Conservation (phyloP, 2,329 filamentous ascomycete genomes). For the Dothiorella sarmentorum region DNA sequence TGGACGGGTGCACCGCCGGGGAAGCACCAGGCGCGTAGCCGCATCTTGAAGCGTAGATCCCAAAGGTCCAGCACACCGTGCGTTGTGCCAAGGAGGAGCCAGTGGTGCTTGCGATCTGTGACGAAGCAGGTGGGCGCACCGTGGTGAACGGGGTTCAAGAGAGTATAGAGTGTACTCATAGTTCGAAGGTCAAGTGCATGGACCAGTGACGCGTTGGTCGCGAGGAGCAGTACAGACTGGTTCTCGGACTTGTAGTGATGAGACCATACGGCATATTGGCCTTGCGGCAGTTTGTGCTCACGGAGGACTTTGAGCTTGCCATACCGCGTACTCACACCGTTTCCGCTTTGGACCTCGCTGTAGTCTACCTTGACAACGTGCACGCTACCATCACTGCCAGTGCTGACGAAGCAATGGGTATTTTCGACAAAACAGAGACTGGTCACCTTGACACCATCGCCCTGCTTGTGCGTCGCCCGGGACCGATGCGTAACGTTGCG, state of each 20-base stretch:
- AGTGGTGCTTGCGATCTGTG: slow-evolving; percentile 79
- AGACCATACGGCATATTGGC: slow-evolving; percentile 81
- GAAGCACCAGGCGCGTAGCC: slow-evolving; percentile 83
- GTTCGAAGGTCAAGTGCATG: slow-evolving; percentile 81
- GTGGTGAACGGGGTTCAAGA: slow-evolving; percentile 87
- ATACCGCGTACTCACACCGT: slow-evolving; percentile 57
- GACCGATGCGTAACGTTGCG: slow-evolving; percentile 86
- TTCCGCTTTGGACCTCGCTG: slow-evolving; percentile 53
- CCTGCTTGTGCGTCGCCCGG: slow-evolving; percentile 76
- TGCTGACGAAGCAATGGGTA: slow-evolving; percentile 89
- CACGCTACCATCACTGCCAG: slow-evolving; percentile 83
- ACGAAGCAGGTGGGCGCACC: slow-evolving; percentile 90
- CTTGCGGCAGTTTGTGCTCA: slow-evolving; percentile 66
- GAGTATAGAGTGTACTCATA: slow-evolving; percentile 75
- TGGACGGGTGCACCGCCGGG: slow-evolving; percentile 77
- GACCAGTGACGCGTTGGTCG: slow-evolving; percentile 81
- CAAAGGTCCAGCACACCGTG: slow-evolving; percentile 91
- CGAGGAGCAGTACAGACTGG: slow-evolving; percentile 77
- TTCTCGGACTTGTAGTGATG: slow-evolving; percentile 85
- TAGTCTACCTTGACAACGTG: slow-evolving; percentile 84
- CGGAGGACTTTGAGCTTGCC: slow-evolving; percentile 73
- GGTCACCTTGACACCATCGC: slow-evolving; percentile 66
- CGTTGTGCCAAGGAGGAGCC: slow-evolving; percentile 86
- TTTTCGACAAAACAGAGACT: slow-evolving; percentile 88
- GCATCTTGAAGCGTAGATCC: slow-evolving; percentile 92